Evolutionary conservation across 1,139 yeast genomes (phyloP), one percentile per base, ranked within the genome.

Genomic region (Diutina neorugosa): DNA sequence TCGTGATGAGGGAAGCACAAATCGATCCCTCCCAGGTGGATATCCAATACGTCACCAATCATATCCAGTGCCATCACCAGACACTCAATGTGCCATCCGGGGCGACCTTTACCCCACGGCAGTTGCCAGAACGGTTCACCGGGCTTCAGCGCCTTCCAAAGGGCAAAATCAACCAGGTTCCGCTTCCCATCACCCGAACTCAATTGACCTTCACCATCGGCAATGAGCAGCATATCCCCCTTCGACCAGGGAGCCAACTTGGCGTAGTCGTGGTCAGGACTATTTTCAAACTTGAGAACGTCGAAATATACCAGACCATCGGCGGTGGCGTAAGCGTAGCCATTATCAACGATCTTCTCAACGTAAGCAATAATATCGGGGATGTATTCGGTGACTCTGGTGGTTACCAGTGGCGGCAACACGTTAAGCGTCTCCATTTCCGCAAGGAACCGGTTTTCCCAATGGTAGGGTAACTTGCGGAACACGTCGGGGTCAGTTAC

Each of bases 31-130:
- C 99, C 98, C 21, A 96, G 84, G 67, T 93, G 99, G 60, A 93
- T 89, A 69, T 93, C 99, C 77, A 94, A 86, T 55, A 78, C 77
- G 41, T 79, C 70, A 1, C 98, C 98, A 48, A 87, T 76, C 51
- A 90, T 78, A 61, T 90, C 96, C 53, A 93, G 80, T 1, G 98
- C 98, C 99, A 93, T 93, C 16, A 93, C 98, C 6, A 98, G 90
- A 76, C 99, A 93, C 70, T 93, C 99, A 67, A 93, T 93, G 66
- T 93, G 99, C 99, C 99, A 93, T 2, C 99, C 99, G 3, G 99
- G 99, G 67, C 99, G 85, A 52, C 98, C 99, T 56, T 77, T 75
- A 41, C 98, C 98, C 98, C 98, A 93, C 44, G 94, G 91, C 2
- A 96, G 88, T 2, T 77, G 78, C 98, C 98, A 93, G 50, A 82